Conservation (phyloP, 495 filamentous ascomycete genomes). For the Podospora pseudoanserina region DNA sequence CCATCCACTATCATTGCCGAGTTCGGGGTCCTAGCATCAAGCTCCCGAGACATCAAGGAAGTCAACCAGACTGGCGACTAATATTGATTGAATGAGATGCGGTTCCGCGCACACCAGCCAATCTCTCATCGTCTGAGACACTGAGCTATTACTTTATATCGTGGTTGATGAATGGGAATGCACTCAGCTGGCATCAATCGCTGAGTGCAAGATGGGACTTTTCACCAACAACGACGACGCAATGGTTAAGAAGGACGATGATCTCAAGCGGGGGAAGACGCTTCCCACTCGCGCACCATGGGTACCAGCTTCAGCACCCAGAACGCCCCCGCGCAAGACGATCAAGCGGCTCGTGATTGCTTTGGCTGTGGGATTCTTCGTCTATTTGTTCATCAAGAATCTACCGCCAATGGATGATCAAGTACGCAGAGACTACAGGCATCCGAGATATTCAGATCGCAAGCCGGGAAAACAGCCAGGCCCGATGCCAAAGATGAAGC, state of each 20-base stretch:
- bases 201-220: conserved; percentile 35
- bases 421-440: conserved; percentile 28
- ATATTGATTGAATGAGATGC: conserved; percentile 4
- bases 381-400: conserved; percentile 46
- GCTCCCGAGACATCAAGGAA: neutral
- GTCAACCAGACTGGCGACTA: neutral
- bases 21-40: neutral
- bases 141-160: neutral
- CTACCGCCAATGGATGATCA: conserved; percentile 36
- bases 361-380: conserved; percentile 27
- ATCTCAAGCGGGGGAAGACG: conserved; percentile 39
- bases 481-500: conserved; percentile 23
- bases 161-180: neutral
- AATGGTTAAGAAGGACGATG: conserved; percentile 50
- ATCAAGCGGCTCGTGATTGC: conserved; percentile 38
- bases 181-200: neutral
- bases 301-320: conserved; percentile 26
- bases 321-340: conserved; percentile 32
- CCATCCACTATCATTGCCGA: neutral
- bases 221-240: conserved; percentile 45
- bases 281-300: conserved; percentile 29
- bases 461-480: conserved; percentile 21
- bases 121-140: neutral
- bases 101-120: conserved; percentile 5
- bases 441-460: conserved; percentile 21